Base-by-base conservation (phyloP, 75 land plant genomes). In the Pinus albicaulis region DNA sequence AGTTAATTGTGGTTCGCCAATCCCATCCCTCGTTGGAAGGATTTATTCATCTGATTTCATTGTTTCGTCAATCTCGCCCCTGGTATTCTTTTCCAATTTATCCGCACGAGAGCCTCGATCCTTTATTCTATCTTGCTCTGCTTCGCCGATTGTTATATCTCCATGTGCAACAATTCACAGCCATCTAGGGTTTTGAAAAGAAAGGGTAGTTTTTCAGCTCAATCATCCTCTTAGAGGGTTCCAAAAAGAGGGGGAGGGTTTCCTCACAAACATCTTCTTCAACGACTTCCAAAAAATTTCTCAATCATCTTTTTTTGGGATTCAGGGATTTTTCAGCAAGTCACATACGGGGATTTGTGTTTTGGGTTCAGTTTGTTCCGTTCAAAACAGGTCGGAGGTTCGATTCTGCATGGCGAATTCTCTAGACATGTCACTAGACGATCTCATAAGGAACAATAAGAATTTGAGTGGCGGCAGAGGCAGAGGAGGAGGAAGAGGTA, bases 361-460 rank as follows among this genome's bases (percentile, higher is more conserved):
- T 44, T 24, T n/a, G 8, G 38, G 17, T 6, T 41, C 41, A 10
- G 23, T 5, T 69, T 44, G 28, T 53, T n/a, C 11, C 17, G 52
- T 24, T n/a, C 52, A 8, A 71, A 71, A 25, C 24, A 52, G 16
- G 14, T 71, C 56, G 7, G 16, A 71, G 26, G 56, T 48, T 71
- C 56, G 56, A 48, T 1, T 71, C 16, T 52, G 15, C 23, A 78
- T 78, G 80, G 41, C 80, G 55, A 78, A n/a, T 24, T 13, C 78
- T 12, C 71, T 85, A 58, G 87, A 85, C 53, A 82, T 85, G 82
- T 70, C 86, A 4, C 79, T 86, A 16, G 87, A 86, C 14, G 75
- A 78, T 57, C 55, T 83, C 78, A 83, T 86, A 71, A 86, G 83
- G 79, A 79, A 52, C 81, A 83, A 75, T 78, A 86, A 86, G 76